These are phyloP conservation scores for Spergularia azorica DNA, from an alignment of 179 eudicot species.

Conservation along the genomic window DNA sequence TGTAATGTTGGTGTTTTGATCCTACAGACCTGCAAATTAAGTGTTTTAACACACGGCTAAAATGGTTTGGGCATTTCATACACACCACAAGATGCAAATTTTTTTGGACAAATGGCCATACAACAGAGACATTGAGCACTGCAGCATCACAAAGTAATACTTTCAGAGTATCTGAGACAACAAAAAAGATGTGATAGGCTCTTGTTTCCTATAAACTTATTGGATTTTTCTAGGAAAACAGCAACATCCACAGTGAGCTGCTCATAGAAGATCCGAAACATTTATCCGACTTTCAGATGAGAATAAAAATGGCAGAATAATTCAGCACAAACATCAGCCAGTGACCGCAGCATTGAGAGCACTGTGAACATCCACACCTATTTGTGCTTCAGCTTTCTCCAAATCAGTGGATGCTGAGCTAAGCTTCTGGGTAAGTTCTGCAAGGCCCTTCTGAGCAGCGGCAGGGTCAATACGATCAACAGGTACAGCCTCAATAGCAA, in stretches of 20 bases:
- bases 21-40: no score
- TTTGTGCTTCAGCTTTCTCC: conserved; percentile 90
- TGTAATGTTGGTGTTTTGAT: no score
- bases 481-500: conserved; percentile 75
- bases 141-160: conserved; percentile 16
- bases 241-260: conserved; percentile 17
- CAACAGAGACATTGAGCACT: neutral
- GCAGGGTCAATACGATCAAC: conserved; percentile 62
- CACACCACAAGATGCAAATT: neutral
- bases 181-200: conserved; percentile 18
- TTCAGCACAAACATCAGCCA: conserved; percentile 42
- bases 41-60: no score
- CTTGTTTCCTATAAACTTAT: conserved; percentile 34
- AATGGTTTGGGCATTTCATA: no score
- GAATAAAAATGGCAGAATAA: conserved; percentile 23
- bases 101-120: conserved; percentile 1
- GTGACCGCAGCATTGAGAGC: conserved; percentile 68
- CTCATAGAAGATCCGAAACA: conserved; percentile 29
- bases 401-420: conserved; percentile 65
- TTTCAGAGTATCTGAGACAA: conserved; percentile 10
- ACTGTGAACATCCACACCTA: conserved; percentile 70
- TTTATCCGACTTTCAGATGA: conserved; percentile 17
- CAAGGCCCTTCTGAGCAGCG: conserved; percentile 67
- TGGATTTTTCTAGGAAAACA: conserved; percentile 14
- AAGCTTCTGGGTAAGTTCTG: conserved; percentile 73